Evolutionary conservation across 176 grass and related monocot genomes (phyloP).

Genomic region (Aegilops speltoides): DNA sequence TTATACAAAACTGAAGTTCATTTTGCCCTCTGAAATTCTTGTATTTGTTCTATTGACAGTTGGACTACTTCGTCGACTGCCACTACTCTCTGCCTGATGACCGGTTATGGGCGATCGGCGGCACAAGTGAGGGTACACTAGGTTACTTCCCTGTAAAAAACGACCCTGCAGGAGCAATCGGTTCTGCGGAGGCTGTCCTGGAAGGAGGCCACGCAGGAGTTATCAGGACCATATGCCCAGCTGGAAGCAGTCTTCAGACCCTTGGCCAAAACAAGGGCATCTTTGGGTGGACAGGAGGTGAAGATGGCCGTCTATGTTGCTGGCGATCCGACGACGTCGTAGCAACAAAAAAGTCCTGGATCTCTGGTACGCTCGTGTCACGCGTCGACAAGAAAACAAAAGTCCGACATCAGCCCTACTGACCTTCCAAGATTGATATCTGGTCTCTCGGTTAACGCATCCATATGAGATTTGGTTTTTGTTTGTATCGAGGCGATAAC

Average conservation of each 20-base stretch:
- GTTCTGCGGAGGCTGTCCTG: constrained; percentile 64
- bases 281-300: constrained; percentile 94
- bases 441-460: background rate
- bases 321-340: constrained; percentile 56
- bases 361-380: constrained; percentile 53
- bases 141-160: constrained; percentile 78
- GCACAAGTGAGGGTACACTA: constrained; percentile 64
- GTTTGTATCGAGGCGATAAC: too few relatives aligned
- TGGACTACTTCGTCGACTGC: constrained; percentile 95
- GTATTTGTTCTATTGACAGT: constrained; percentile 39
- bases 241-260: constrained; percentile 29
- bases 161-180: constrained; percentile 37
- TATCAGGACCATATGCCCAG: constrained; percentile 62
- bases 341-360: constrained; percentile 63
- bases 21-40: background rate
- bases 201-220: constrained; percentile 81
- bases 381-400: constrained; percentile 49
- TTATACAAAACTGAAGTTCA: background rate
- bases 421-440: background rate
- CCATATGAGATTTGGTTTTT: background rate
- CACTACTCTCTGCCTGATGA: constrained; percentile 74
- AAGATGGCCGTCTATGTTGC: constrained; percentile 87
- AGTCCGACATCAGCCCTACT: constrained; percentile 69
- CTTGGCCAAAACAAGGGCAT: constrained; percentile 49
- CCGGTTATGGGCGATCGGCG: constrained; percentile 72